phyloP scores from a whole-genome alignment of 192 early-diverging fungal species.

The Coemansia sp. region DNA sequence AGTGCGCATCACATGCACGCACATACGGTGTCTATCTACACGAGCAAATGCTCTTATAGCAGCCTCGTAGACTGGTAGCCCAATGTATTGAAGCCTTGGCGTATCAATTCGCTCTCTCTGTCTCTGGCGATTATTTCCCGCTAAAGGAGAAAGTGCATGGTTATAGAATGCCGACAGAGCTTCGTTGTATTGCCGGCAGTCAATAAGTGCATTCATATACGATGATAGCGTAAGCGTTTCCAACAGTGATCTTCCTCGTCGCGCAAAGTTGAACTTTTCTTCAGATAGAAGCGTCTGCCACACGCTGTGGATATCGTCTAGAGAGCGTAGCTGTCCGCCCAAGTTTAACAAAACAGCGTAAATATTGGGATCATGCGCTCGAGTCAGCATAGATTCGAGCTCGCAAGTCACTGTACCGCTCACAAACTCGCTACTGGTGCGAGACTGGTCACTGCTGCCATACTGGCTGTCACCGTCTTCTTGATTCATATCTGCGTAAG shows the following conservation, averaged over 20 bases:
- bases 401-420: constrained; percentile 12
- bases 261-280: constrained; percentile 3
- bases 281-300: constrained; percentile 34
- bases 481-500: background rate
- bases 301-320: constrained; percentile 21
- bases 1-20: constrained; percentile 18
- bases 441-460: background rate
- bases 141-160: constrained; percentile 5
- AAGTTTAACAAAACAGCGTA: constrained; percentile 35
- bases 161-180: constrained; percentile 35
- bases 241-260: constrained; percentile 11
- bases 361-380: constrained; percentile 27
- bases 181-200: constrained; percentile 24
- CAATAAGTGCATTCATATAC: constrained; percentile 40
- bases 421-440: background rate
- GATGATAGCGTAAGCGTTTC: constrained; percentile 37
- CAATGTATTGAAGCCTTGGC: constrained; percentile 10
- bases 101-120: background rate
- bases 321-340: constrained; percentile 6
- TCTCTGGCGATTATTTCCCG: background rate
- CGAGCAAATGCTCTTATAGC: constrained; percentile 33
- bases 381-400: constrained; percentile 30
- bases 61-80: constrained; percentile 34
- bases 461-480: background rate
- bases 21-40: constrained; percentile 32